These are phyloP conservation scores for Xylaria venustula DNA, from an alignment of 495 filamentous ascomycete species.

Conservation along the genomic window DNA sequence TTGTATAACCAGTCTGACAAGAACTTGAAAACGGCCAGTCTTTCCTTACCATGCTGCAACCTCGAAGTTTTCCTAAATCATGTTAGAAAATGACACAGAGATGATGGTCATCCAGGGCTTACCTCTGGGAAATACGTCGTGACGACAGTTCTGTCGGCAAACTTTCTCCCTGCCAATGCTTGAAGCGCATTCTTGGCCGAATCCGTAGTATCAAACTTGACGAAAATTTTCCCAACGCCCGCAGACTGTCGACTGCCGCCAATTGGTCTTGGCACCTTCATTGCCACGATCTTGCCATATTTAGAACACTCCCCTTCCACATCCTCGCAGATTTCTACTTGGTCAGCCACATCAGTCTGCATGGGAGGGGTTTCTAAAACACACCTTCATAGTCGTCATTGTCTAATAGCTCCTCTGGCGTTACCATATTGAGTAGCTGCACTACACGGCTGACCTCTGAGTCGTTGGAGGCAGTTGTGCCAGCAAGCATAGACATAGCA, in stretches of 20 bases:
- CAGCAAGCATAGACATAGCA: conserved; percentile 98
- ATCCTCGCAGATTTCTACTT: conserved; percentile 87
- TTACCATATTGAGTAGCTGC: conserved; percentile 97
- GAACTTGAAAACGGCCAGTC: not conserved
- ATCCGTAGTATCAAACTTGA: conserved; percentile 83
- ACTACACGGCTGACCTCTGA: conserved; percentile 76
- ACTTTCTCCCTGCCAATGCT: conserved; percentile 88
- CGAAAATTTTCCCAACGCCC: conserved; percentile 95
- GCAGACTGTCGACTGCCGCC: conserved; percentile 76
- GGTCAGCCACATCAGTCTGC: conserved; percentile 22
- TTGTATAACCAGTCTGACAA: not conserved
- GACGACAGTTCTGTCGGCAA: conserved; percentile 92
- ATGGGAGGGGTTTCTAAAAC: conserved; percentile 9
- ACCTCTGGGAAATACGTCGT: conserved; percentile 94
- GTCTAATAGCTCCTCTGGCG: conserved; percentile 90
- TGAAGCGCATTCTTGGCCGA: conserved; percentile 80
- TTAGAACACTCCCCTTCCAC: conserved; percentile 89
- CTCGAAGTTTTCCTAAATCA: conserved; percentile 69
- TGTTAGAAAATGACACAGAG: conserved; percentile 1
- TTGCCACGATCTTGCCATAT: conserved; percentile 75
- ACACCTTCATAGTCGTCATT: conserved; percentile 90
- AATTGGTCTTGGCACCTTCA: conserved; percentile 88
- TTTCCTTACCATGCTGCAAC: conserved; percentile 68
- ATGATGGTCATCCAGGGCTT: conserved; percentile 23
- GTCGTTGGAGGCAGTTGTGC: conserved; percentile 72